phyloP scores from a whole-genome alignment of 2,329 filamentous ascomycete species.

The Claviceps citrina region DNA sequence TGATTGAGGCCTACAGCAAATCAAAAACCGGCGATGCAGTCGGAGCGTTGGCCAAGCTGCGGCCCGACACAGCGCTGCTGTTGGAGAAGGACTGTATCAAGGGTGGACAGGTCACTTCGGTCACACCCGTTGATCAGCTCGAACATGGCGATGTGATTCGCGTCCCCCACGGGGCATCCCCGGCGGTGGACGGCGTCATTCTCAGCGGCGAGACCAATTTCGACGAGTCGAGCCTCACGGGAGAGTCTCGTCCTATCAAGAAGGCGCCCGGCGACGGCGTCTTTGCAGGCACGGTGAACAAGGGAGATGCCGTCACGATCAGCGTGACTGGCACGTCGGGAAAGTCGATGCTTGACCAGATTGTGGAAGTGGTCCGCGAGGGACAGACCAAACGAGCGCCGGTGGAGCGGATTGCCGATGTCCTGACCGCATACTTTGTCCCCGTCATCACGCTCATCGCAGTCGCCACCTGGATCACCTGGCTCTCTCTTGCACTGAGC shows the following conservation, averaged over 20 bases:
- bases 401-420: slow-evolving; percentile 59
- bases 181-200: slow-evolving; percentile 66
- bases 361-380: slow-evolving; percentile 61
- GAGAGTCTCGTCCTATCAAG: slow-evolving; percentile 52
- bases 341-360: slow-evolving; percentile 64
- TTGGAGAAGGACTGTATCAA: slow-evolving; percentile 31
- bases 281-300: slow-evolving; percentile 62
- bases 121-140: slow-evolving; percentile 49
- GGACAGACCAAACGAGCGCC: slow-evolving; percentile 63
- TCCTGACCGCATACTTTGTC: slow-evolving; percentile 62
- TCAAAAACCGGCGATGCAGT: slow-evolving; percentile 80
- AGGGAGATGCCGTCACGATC: slow-evolving; percentile 45
- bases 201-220: slow-evolving; percentile 51
- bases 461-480: slow-evolving; percentile 54
- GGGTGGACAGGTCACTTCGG: slow-evolving; percentile 21
- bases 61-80: slow-evolving; percentile 61
- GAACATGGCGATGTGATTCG: slow-evolving; percentile 61
- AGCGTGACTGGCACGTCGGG: slow-evolving; percentile 50
- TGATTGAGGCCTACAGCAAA: slow-evolving; percentile 82
- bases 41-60: slow-evolving; percentile 59
- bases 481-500: slow-evolving; percentile 49
- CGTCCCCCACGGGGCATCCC: slow-evolving; percentile 65
- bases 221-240: slow-evolving; percentile 82
- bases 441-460: slow-evolving; percentile 56
- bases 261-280: slow-evolving; percentile 50